Evolutionary conservation across 202 grass and related monocot species (phyloP).

Genomic region (Schoenoplectus triqueter): DNA sequence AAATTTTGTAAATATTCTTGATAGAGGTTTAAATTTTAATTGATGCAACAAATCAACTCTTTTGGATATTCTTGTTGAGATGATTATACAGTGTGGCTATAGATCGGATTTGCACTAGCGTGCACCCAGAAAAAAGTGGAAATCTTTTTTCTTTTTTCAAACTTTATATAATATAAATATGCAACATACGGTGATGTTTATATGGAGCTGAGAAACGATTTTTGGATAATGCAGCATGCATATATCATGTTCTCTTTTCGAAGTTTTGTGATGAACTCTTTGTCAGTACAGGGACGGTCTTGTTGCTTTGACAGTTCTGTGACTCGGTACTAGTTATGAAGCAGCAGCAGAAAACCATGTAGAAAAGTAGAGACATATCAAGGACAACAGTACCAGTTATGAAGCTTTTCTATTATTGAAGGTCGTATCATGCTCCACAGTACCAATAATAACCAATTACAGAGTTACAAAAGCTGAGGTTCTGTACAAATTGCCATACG

Average conservation of each 20-base stretch:
- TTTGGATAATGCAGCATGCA: not conserved
- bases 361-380: not conserved
- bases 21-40: not conserved
- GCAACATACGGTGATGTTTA: not conserved
- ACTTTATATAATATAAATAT: not conserved
- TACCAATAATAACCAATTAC: not conserved
- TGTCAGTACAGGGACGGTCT: too few species aligned
- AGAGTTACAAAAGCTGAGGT: not conserved
- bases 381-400: not conserved
- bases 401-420: not conserved
- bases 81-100: not conserved
- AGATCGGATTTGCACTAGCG: not conserved
- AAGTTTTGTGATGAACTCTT: not conserved
- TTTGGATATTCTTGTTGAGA: not conserved
- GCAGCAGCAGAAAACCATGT: too few species aligned
- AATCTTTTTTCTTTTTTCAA: not conserved
- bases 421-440: not conserved
- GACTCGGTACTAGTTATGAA: too few species aligned
- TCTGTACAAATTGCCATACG: not conserved
- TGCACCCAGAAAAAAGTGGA: not conserved
- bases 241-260: not conserved
- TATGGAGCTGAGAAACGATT: not conserved
- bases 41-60: not conserved
- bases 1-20: slow-evolving; percentile 38
- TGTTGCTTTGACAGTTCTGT: too few species aligned